These are phyloP conservation scores for Hygrophoropsis aurantiaca DNA, from an alignment of 768 basidiomycete genomes.

Conservation along the genomic window DNA sequence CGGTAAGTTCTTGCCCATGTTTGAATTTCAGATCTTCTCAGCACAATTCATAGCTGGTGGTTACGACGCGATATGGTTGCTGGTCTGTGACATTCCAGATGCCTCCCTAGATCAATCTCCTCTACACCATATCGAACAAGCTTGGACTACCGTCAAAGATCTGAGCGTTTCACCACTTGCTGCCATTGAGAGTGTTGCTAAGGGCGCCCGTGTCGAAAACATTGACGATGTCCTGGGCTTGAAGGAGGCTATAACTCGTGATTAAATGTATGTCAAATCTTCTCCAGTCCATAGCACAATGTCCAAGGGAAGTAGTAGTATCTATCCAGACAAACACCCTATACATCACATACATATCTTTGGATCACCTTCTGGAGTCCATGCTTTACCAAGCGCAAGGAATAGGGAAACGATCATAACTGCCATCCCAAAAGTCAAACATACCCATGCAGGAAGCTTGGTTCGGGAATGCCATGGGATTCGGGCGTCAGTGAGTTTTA, in stretches of 20 bases:
- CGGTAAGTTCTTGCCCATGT: conserved; percentile 49
- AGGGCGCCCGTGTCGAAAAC: conserved; percentile 65
- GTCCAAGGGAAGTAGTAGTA: too few relatives aligned
- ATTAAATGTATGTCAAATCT: conserved; percentile 12
- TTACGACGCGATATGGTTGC: conserved; percentile 94
- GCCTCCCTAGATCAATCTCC: conserved; percentile 47
- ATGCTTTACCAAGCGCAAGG: conserved; percentile 76
- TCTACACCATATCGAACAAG: conserved; percentile 57
- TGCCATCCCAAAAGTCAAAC: conserved; percentile 69
- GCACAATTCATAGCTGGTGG: conserved; percentile 74
- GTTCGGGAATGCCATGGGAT: conserved; percentile 65
- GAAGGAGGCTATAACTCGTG: conserved; percentile 33
- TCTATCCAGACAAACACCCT: neutral
- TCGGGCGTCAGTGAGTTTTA: conserved; percentile 62
- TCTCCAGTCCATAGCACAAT: neutral
- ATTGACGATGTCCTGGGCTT: conserved; percentile 59
- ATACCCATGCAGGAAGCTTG: conserved; percentile 74
- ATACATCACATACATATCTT: conserved; percentile 64
- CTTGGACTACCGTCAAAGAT: conserved; percentile 65
- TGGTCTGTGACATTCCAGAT: conserved; percentile 65
- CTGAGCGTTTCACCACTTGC: conserved; percentile 71
- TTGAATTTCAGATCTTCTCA: conserved; percentile 2
- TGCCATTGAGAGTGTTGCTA: conserved; percentile 64
- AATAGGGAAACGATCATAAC: conserved; percentile 80
- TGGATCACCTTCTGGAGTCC: conserved; percentile 67